A percentile compares a stretch with the other conserved stretches of the same genome.
phyloP scores from a whole-genome alignment of 179 eudicot genomes.

The Monotropa hypopitys region DNA sequence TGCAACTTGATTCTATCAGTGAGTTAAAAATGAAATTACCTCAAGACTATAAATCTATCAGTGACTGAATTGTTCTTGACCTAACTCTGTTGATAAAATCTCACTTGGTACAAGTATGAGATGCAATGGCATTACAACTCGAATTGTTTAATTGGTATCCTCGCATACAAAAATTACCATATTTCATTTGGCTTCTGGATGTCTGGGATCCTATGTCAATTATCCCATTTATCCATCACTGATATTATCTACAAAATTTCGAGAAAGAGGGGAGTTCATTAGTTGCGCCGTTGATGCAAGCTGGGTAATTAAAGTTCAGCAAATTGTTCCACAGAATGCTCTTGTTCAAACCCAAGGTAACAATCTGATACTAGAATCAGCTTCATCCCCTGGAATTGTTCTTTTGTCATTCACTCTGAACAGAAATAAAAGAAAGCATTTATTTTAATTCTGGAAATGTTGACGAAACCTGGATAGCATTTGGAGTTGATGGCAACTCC shows the following conservation, averaged over 20 bases:
- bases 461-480: conserved; percentile 38
- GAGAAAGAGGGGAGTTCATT: background rate
- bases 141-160: no score
- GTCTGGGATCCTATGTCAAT: background rate
- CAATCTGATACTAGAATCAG: conserved; percentile 83
- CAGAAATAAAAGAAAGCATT: background rate
- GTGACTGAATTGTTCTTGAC: no score
- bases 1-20: no score
- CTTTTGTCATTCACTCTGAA: background rate
- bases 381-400: conserved; percentile 57
- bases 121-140: no score
- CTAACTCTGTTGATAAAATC: no score
- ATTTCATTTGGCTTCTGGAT: background rate
- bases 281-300: background rate
- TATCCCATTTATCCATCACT: background rate
- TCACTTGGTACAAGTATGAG: no score
- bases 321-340: conserved; percentile 47
- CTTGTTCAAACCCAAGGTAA: conserved; percentile 77
- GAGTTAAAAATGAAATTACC: no score
- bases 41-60: no score
- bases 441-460: background rate
- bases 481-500: conserved; percentile 53
- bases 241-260: background rate
- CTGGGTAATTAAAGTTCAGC: conserved; percentile 10
- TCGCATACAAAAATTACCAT: background rate